Conservation (phyloP, 192 early-diverging fungal species). For the Coemansia sp. region DNA sequence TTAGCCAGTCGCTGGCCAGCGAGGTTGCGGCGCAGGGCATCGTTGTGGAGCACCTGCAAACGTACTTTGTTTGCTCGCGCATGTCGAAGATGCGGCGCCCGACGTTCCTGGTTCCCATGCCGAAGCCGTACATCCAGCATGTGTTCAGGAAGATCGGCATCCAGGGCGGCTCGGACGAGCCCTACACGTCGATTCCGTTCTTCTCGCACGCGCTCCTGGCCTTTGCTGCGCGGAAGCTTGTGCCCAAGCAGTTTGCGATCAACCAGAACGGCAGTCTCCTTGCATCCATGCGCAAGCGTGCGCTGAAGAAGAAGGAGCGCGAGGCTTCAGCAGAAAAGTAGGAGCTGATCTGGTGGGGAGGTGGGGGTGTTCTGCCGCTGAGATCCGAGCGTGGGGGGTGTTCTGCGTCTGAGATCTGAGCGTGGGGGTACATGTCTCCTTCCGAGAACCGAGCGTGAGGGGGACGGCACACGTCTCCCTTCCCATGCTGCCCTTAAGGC, state of each 20-base stretch:
- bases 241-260: constrained; percentile 38
- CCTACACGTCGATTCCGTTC: constrained; percentile 54
- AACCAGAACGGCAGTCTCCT: constrained; percentile 50
- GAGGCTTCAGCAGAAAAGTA: constrained; percentile 13
- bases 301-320: constrained; percentile 44
- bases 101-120: constrained; percentile 77
- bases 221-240: constrained; percentile 39
- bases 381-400: no score
- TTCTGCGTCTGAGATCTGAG: no score
- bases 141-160: constrained; percentile 75
- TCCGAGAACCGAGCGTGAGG: no score
- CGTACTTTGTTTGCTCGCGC: constrained; percentile 92
- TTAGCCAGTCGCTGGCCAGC: constrained; percentile 85
- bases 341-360: no score
- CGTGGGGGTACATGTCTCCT: no score
- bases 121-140: constrained; percentile 74
- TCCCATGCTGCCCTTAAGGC: no score
- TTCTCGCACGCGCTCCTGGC: constrained; percentile 50
- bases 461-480: no score
- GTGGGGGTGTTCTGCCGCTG: no score
- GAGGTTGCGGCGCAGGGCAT: constrained; percentile 75
- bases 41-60: constrained; percentile 89
- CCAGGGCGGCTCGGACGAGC: constrained; percentile 64
- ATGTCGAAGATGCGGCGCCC: constrained; percentile 93
- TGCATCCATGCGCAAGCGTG: constrained; percentile 47